A percentile compares a stretch with the other conserved stretches of the same genome.
Evolutionary conservation across 495 filamentous ascomycete species (phyloP).

Genomic region (Aspergillus cavernicola): DNA sequence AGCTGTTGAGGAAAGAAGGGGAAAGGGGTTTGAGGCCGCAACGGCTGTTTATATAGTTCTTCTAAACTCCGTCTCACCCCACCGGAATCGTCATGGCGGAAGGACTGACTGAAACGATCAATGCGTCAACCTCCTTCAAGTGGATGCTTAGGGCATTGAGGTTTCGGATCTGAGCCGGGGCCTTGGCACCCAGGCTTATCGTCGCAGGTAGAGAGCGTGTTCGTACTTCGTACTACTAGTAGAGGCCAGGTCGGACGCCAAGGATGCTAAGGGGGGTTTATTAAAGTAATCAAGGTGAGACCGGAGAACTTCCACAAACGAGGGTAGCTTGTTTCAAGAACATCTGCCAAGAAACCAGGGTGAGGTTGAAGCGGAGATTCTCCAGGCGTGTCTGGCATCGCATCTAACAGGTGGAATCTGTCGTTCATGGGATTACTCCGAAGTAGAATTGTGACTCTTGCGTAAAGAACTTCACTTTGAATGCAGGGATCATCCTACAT

Average conservation of each 20-base stretch:
- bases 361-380: slow-evolving; percentile 6
- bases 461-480: background rate
- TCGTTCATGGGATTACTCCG: background rate
- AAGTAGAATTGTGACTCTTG: background rate
- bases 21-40: background rate
- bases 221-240: background rate
- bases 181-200: background rate
- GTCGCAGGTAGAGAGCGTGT: background rate
- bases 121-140: background rate
- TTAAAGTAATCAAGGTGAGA: slow-evolving; percentile 13
- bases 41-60: slow-evolving; percentile 12
- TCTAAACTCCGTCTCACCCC: background rate
- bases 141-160: background rate
- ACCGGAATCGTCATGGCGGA: slow-evolving; percentile 6
- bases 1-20: slow-evolving; percentile 7
- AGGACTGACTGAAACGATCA: slow-evolving; percentile 14
- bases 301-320: slow-evolving; percentile 21
- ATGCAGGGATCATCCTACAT: background rate
- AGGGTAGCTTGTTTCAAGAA: slow-evolving; percentile 18
- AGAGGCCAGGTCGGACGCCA: background rate
- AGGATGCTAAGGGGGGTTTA: background rate
- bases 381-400: background rate
- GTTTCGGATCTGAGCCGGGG: background rate
- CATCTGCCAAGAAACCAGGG: slow-evolving; percentile 11
- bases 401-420: slow-evolving; percentile 9